Conservation (phyloP, 1,284 basidiomycete genomes). For the Caloboletus inedulis region DNA sequence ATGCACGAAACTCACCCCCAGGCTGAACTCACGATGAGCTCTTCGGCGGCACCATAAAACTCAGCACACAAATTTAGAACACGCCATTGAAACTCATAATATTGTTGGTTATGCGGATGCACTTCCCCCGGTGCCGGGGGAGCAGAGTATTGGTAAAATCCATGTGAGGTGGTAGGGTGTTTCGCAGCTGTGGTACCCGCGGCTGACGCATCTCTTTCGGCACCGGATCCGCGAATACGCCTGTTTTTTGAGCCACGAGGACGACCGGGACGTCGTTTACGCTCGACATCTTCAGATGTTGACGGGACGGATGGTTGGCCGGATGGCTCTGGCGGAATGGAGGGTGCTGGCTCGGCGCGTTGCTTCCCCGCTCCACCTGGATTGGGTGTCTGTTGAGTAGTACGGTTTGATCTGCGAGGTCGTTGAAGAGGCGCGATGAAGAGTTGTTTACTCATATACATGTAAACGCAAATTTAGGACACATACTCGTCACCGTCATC, state of each 20-base stretch:
- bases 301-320: slow-evolving; percentile 23
- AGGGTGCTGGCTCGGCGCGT: slow-evolving; percentile 14
- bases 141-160: slow-evolving; percentile 32
- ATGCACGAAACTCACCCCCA: slow-evolving; percentile 11
- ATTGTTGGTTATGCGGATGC: slow-evolving; percentile 66
- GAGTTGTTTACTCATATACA: slow-evolving; percentile 1
- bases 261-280: slow-evolving; percentile 67
- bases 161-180: slow-evolving; percentile 18
- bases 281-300: slow-evolving; percentile 30
- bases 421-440: slow-evolving; percentile 5
- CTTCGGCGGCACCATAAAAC: slow-evolving; percentile 80
- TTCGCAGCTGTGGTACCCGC: slow-evolving; percentile 21
- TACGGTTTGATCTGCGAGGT: slow-evolving; percentile 25
- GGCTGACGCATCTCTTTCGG: slow-evolving; percentile 27
- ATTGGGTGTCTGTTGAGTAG: slow-evolving; percentile 18
- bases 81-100: slow-evolving; percentile 82
- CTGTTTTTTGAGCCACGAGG: slow-evolving; percentile 74
- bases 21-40: slow-evolving; percentile 62
- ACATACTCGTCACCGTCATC: slow-evolving; percentile 37
- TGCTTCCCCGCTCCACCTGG: slow-evolving; percentile 20
- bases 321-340: slow-evolving; percentile 20
- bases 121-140: slow-evolving; percentile 41
- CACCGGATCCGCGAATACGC: slow-evolving; percentile 41
- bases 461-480: slow-evolving; percentile 7
- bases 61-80: slow-evolving; percentile 76